Percentiles rank a stretch among this genome's conserved stretches.
Evolutionary conservation across 768 basidiomycete genomes (phyloP).

Genomic region (Terana coerulea): DNA sequence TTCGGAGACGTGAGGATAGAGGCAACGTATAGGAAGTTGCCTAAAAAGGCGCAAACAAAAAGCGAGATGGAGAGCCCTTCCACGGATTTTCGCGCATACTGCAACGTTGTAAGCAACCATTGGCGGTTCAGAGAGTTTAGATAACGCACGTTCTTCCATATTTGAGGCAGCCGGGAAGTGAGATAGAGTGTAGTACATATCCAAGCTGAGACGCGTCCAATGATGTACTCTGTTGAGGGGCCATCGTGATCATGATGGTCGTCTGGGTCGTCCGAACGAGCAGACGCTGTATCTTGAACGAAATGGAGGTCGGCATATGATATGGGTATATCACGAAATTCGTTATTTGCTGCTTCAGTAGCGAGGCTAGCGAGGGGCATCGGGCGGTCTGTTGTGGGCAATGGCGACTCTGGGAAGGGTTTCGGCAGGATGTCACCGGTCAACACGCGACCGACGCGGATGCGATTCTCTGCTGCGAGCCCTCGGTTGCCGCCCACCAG

Average conservation of each 20-base stretch:
- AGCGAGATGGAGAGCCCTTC: slow-evolving; percentile 94
- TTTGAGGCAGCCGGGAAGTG: slow-evolving; percentile 92
- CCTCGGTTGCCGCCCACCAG: slow-evolving; percentile 33
- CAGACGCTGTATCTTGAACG: neutral
- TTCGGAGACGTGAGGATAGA: slow-evolving; percentile 83
- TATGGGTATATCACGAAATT: neutral
- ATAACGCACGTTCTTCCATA: slow-evolving; percentile 95
- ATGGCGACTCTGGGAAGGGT: slow-evolving; percentile 3
- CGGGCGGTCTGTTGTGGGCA: neutral
- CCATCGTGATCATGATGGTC: slow-evolving; percentile 5
- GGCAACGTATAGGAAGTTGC: slow-evolving; percentile 89
- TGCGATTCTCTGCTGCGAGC: slow-evolving; percentile 24
- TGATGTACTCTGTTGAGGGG: slow-evolving; percentile 48
- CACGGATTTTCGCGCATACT: slow-evolving; percentile 89
- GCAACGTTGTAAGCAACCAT: slow-evolving; percentile 1
- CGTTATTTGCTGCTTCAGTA: neutral
- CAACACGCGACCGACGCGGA: slow-evolving; percentile 48
- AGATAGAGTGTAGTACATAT: slow-evolving; percentile 89
- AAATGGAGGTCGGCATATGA: slow-evolving; percentile 9
- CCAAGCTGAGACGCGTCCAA: slow-evolving; percentile 95
- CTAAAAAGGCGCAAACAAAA: slow-evolving; percentile 90
- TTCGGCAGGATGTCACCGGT: slow-evolving; percentile 20
- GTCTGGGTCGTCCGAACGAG: neutral
- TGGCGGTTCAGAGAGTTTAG: neutral
- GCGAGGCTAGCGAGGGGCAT: neutral